Percentiles rank a stretch among this genome's conserved stretches.
Conservation (phyloP, 768 basidiomycete species). For the Cyclocybe aegerita region DNA sequence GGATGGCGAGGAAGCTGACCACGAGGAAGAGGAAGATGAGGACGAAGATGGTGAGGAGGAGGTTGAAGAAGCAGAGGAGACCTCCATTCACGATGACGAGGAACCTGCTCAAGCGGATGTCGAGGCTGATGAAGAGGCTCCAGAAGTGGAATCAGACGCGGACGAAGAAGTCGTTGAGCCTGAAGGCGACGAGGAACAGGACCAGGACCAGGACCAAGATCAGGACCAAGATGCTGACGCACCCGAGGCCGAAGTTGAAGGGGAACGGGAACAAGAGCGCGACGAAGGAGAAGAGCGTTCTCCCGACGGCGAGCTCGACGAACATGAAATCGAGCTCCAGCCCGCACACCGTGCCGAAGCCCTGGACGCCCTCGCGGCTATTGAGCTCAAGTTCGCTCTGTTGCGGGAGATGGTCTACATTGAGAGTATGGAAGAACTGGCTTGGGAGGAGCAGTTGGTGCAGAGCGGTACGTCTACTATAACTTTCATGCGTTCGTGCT, state of each 20-base stretch:
- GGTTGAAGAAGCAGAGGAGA: constrained; percentile 10
- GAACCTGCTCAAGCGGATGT: constrained; percentile 26
- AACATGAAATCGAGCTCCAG: constrained; percentile 57
- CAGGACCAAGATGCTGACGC: constrained; percentile 24
- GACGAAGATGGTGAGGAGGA: constrained; percentile 12
- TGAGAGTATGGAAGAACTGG: constrained; percentile 90
- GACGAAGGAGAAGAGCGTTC: constrained; percentile 23
- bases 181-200: constrained; percentile 24
- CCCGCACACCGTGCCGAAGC: constrained; percentile 86
- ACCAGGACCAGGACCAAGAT: constrained; percentile 23
- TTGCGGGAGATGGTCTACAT: constrained; percentile 86
- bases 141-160: constrained; percentile 15
- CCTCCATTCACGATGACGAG: constrained; percentile 10
- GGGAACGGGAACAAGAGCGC: constrained; percentile 31
- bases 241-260: constrained; percentile 30
- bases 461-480: constrained; percentile 57
- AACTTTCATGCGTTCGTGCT: not conserved
- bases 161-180: constrained; percentile 24
- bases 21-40: constrained; percentile 15
- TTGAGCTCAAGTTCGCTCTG: constrained; percentile 91
- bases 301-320: constrained; percentile 29
- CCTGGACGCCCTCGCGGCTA: constrained; percentile 80
- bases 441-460: constrained; percentile 85
- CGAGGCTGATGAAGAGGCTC: constrained; percentile 20
- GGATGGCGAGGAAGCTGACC: constrained; percentile 14